Evolutionary conservation across 306 rosid genomes (phyloP), one percentile per base, ranked within the genome.

Genomic region (Arachis hypogaea): DNA sequence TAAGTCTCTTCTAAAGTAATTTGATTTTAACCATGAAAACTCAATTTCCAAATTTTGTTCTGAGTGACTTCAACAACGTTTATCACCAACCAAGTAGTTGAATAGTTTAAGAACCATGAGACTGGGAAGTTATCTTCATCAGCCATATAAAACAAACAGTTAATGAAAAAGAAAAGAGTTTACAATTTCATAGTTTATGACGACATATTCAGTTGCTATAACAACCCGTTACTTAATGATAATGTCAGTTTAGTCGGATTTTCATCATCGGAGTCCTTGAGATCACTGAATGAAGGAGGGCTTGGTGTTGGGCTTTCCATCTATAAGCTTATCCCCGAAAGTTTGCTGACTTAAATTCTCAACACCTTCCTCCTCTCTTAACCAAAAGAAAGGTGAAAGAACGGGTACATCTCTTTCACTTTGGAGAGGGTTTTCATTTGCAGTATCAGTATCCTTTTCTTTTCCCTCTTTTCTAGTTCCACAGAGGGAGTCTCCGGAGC

Each of bases 351-450:
- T 92, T 59, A 77, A 73, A 71, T 71, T 83, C 62, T 88, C 97
- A 45, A 36, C 86, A 11, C 80, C 82, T 0, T 82, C 86, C 52
- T 81, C 91, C 12, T 89, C 96, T 73, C 88, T 92, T 84, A 94
- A 74, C 99, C 99, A 94, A 89, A 92, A 94, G 86, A 94, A 94
- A 62, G 99, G 99, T 45, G 89, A 68, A 62, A 83, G 86, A 70
- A 66, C 67, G 5, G 43, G 76, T 44, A 82, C 83, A 33, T 74
- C 85, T 12, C 57, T 84, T 44, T 85, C 83, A 46, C 47, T 74
- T 40, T 40, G 42, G 63, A 14, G 49, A 49, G 82, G 71, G 61
- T 55, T 76, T 41, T 75, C 71, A 72, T 75, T 80, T 74, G 11
- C 71, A 73, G 50, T 30, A 70, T 14, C 51, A 33, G 81, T 61